Evolutionary conservation across 805 yeast genomes (phyloP), one percentile per base, ranked within the genome.

Genomic region (Torulaspora indica): DNA sequence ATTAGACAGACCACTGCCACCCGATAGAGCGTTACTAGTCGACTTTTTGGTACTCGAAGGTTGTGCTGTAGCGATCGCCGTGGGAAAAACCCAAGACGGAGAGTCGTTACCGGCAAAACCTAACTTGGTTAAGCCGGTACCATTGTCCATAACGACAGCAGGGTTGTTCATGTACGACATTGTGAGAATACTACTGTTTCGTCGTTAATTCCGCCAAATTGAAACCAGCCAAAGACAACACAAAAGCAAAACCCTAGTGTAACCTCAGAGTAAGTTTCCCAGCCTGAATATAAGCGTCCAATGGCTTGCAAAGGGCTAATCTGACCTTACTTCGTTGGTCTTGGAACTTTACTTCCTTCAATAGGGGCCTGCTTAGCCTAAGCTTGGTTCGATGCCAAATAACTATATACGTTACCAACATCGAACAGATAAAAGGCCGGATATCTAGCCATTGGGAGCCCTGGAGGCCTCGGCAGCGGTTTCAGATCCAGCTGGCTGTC

Each of bases 81-180:
- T 93, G 41, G 98, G 98, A 60, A 93, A 87, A 25, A 93, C 88
- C 77, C 85, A 93, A 4, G 97, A 90, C 32, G 98, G 98, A 18
- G 97, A 77, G 69, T 93, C 98, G 65, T 93, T 93, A 45, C 98
- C 98, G 55, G 98, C 98, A 71, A 90, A 93, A 22, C 98, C 98
- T 55, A 93, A 76, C 66, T 93, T 93, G 63, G 98, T 93, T 57
- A 90, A 75, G 54, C 98, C 98, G 57, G 98, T 93, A 76, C 98
- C 98, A 66, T 91, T 91, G 75, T 88, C 96, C 96, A 89, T 89
- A 65, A 89, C 95, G 73, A 89, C 91, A 47, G 96, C 95, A 32
- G 96, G 96, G 47, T 86, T 82, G 53, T 81, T 81, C 68, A 80
- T 70, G 62, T 78, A 73, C 34, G 82, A 75, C 84, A 79, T 79